phyloP scores from a whole-genome alignment of 2,329 filamentous ascomycete genomes.

The Harringtonia aguacate region DNA sequence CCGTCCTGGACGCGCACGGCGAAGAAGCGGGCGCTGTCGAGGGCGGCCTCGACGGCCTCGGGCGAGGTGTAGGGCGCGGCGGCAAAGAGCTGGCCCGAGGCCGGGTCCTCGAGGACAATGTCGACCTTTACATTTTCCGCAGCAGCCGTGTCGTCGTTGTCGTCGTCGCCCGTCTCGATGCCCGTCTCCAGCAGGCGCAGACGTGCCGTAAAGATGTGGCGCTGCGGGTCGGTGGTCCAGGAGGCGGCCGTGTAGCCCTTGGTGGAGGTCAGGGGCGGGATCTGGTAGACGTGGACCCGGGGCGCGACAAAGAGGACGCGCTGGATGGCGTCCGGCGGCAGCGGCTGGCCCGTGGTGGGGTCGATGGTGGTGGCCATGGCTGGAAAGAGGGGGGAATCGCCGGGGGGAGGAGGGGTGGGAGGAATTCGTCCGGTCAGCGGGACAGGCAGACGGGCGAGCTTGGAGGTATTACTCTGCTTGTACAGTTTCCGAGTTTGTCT shows the following conservation, averaged over 20 bases:
- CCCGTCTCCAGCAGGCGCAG: constrained; percentile 71
- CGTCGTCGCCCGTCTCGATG: constrained; percentile 25
- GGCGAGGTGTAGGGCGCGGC: constrained; percentile 65
- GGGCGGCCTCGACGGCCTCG: constrained; percentile 61
- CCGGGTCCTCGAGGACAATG: constrained; percentile 67
- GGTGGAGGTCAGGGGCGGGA: constrained; percentile 67
- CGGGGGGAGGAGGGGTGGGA: neutral
- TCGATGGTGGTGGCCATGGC: constrained; percentile 54
- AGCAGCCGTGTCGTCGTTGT: constrained; percentile 8
- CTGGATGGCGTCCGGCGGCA: constrained; percentile 70
- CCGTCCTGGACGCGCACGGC: constrained; percentile 70
- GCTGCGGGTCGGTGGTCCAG: constrained; percentile 63
- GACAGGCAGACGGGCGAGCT: too few relatives aligned
- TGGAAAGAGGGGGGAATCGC: neutral
- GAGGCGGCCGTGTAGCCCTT: constrained; percentile 67
- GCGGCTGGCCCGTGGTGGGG: constrained; percentile 56
- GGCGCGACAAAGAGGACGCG: constrained; percentile 69
- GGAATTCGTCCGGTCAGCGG: too few relatives aligned
- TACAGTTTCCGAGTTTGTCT: too few relatives aligned
- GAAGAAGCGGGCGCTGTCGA: constrained; percentile 77
- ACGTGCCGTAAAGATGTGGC: constrained; percentile 78
- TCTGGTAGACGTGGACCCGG: constrained; percentile 75
- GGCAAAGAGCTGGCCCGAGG: constrained; percentile 66
- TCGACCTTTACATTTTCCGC: constrained; percentile 57
- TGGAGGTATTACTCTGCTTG: too few relatives aligned